A percentile compares a stretch with the other conserved stretches of the same genome.
These are phyloP conservation scores for Fomitopsis schrenkii DNA, from an alignment of 1,284 basidiomycete genomes.

Conservation along the genomic window DNA sequence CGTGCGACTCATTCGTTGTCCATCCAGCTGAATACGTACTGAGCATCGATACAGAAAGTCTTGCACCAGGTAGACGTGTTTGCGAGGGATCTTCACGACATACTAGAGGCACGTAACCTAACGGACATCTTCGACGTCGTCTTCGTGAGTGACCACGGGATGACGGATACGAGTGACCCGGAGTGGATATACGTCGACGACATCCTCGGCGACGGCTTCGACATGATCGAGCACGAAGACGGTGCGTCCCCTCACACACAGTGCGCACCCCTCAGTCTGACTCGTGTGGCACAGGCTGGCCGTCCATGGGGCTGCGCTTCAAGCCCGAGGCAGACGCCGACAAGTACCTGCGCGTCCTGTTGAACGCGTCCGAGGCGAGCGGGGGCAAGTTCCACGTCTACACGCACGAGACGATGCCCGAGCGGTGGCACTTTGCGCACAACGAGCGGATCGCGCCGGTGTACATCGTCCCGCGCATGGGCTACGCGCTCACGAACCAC, in stretches of 20 bases:
- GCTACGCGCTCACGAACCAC: constrained; percentile 66
- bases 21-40: neutral
- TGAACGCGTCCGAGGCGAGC: constrained; percentile 43
- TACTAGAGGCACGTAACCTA: constrained; percentile 70
- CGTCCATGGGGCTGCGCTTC: constrained; percentile 81
- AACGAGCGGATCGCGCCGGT: constrained; percentile 80
- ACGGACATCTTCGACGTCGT: constrained; percentile 83
- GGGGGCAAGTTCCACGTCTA: constrained; percentile 75
- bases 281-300: constrained; percentile 59
- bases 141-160: constrained; percentile 92
- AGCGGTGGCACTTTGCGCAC: constrained; percentile 71
- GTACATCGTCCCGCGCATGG: constrained; percentile 79
- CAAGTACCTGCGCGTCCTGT: constrained; percentile 51
- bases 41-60: constrained; percentile 45
- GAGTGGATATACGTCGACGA: constrained; percentile 81
- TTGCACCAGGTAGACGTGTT: constrained; percentile 73
- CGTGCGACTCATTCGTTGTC: constrained; percentile 35
- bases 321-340: constrained; percentile 49
- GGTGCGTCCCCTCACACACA: constrained; percentile 34
- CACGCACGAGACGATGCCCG: constrained; percentile 78
- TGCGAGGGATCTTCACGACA: constrained; percentile 61
- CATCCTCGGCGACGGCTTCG: constrained; percentile 71
- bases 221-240: constrained; percentile 66
- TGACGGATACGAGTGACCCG: constrained; percentile 81
- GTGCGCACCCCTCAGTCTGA: neutral